Evolutionary conservation across 2,329 filamentous ascomycete genomes (phyloP).

Genomic region (Pestalotiopsis sp.): DNA sequence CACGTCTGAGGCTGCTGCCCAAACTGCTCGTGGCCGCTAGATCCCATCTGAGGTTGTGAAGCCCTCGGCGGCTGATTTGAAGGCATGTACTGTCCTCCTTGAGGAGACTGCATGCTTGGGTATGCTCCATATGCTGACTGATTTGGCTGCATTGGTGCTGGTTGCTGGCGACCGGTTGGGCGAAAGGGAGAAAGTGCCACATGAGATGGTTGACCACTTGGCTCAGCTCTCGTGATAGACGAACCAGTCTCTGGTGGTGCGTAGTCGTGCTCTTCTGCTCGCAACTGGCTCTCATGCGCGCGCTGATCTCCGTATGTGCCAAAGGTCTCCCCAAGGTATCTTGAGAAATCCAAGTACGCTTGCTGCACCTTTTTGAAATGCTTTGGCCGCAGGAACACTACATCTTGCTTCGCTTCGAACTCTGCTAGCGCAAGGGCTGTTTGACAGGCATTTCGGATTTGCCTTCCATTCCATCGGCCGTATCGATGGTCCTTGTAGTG

Average conservation of each 20-base stretch:
- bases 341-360: background rate
- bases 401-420: constrained; percentile 26
- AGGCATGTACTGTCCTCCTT: background rate
- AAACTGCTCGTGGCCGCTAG: no score
- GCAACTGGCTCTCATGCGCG: background rate
- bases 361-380: background rate
- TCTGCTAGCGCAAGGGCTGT: constrained; percentile 33
- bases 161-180: background rate
- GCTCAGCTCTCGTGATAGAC: background rate
- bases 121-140: background rate
- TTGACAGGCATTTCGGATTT: constrained; percentile 38
- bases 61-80: background rate
- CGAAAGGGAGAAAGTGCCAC: background rate
- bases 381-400: background rate
- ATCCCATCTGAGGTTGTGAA: background rate
- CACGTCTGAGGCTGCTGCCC: no score
- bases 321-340: background rate
- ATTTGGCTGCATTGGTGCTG: background rate
- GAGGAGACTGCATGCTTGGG: background rate
- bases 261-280: background rate
- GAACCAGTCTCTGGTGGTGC: background rate
- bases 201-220: background rate
- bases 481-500: constrained; percentile 36
- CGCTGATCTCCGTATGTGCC: background rate
- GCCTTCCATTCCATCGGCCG: constrained; percentile 40